Evolutionary conservation across 2,329 filamentous ascomycete genomes (phyloP).

Genomic region (Trichoderma sp.): DNA sequence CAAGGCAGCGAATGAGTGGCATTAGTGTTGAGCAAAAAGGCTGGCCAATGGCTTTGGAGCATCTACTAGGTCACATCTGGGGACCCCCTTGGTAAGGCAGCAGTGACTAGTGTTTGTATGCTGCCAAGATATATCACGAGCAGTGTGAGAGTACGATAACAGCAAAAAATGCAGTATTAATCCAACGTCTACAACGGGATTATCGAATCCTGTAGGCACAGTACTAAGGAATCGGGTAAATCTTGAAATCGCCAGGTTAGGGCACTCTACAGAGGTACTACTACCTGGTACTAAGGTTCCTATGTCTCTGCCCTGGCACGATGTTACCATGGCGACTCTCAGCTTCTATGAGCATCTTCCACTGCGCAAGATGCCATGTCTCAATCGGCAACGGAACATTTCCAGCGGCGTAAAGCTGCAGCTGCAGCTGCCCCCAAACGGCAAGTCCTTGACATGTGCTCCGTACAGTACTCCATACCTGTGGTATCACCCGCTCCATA

Average conservation of each 20-base stretch:
- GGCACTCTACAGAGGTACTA: too few species aligned
- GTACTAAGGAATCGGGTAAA: too few species aligned
- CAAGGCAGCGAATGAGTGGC: background rate
- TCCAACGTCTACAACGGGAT: background rate
- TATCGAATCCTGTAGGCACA: too few species aligned
- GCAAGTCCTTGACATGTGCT: background rate
- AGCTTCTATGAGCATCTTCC: too few species aligned
- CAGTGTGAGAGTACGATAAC: background rate
- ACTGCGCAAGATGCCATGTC: too few species aligned
- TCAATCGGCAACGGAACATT: background rate
- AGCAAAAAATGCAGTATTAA: background rate
- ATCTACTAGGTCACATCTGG: background rate
- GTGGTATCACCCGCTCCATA: background rate
- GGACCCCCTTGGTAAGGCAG: background rate
- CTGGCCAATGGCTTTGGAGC: background rate
- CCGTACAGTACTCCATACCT: background rate
- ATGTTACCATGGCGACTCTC: background rate
- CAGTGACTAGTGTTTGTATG: too few species aligned
- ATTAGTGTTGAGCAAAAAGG: background rate
- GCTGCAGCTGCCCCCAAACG: conserved; percentile 6
- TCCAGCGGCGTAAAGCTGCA: background rate
- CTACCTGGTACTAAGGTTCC: too few species aligned
- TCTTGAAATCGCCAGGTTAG: too few species aligned
- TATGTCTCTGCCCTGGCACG: background rate
- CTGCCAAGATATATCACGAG: background rate